Conservation (phyloP, 129 eudicot genomes). For the Kitagawia praeruptora region DNA sequence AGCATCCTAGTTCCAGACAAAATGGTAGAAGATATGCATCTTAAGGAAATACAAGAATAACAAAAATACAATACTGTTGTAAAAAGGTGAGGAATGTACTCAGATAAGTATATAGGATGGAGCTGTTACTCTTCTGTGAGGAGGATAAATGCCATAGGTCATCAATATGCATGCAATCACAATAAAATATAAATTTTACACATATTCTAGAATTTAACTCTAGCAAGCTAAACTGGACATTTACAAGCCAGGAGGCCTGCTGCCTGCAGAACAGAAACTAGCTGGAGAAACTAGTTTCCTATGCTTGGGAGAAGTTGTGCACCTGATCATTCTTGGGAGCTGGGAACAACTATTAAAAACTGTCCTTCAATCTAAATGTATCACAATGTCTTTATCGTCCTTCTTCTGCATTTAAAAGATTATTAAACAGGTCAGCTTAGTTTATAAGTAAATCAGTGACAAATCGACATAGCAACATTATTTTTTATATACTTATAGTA, state of each 20-base stretch:
- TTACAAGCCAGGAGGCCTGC: neutral
- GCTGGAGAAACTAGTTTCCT: neutral
- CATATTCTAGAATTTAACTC: neutral
- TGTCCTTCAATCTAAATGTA: no score
- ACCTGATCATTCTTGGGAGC: neutral
- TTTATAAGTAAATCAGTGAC: no score
- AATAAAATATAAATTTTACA: neutral
- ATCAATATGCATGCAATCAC: neutral
- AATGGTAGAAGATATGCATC: neutral
- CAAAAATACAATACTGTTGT: neutral
- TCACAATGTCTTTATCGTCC: no score
- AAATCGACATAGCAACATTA: no score
- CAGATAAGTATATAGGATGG: neutral
- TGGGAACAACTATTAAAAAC: neutral
- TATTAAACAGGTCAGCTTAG: no score
- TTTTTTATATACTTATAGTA: no score
- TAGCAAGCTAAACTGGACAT: neutral
- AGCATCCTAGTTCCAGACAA: neutral
- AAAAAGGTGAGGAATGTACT: neutral
- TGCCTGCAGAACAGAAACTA: no score
- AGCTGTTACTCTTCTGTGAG: neutral
- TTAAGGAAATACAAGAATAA: neutral
- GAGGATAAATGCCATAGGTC: neutral
- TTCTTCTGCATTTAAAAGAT: no score
- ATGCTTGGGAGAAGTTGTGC: neutral